These are phyloP conservation scores for Pythium dissotocum DNA, from an alignment of 352 stramenopile species.

Conservation along the genomic window DNA sequence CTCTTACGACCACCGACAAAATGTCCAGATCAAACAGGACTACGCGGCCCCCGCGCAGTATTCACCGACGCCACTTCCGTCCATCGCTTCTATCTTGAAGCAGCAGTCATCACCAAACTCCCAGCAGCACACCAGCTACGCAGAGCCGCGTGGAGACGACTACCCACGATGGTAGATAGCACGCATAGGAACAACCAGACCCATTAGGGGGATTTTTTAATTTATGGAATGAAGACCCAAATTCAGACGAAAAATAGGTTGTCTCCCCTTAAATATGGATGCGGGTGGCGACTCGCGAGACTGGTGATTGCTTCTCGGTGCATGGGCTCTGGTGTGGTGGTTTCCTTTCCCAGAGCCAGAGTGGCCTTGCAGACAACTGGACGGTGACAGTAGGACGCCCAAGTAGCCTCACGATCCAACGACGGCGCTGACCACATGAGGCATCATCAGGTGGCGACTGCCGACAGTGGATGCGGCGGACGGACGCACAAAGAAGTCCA, in stretches of 20 bases:
- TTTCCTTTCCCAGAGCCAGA: slow-evolving; percentile 14
- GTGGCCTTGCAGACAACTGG: slow-evolving; percentile 2
- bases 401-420: slow-evolving; percentile 22
- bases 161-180: slow-evolving; percentile 1
- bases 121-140: background rate
- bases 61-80: slow-evolving; percentile 16
- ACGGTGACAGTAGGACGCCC: slow-evolving; percentile 2
- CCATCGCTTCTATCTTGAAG: slow-evolving; percentile 22
- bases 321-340: background rate
- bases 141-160: slow-evolving; percentile 6
- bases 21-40: background rate
- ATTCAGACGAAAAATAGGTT: background rate
- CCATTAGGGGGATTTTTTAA: slow-evolving; percentile 12
- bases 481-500: background rate
- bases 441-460: background rate
- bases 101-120: slow-evolving; percentile 1
- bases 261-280: background rate
- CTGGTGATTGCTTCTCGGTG: slow-evolving; percentile 4
- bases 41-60: slow-evolving; percentile 10
- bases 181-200: background rate
- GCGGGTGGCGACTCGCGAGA: background rate
- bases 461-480: background rate
- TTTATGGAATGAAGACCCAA: background rate
- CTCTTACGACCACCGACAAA: slow-evolving; percentile 24
- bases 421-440: slow-evolving; percentile 19